Evolutionary conservation across 2,329 filamentous ascomycete genomes (phyloP).

Genomic region (Elsinoe ampelina): DNA sequence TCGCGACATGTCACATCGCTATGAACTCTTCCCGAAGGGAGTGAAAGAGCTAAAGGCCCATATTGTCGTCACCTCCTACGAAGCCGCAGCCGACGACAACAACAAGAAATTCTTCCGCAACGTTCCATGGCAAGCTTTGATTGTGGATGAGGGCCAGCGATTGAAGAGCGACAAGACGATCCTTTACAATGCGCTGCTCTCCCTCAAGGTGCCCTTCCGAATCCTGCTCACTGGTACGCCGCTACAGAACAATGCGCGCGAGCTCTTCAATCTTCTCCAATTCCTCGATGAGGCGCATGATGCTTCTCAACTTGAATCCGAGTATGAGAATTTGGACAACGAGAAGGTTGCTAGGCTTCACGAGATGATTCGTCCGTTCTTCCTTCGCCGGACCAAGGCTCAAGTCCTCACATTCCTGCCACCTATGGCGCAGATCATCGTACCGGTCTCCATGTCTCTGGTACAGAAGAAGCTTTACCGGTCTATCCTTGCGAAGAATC

Average conservation of each 20-base stretch:
- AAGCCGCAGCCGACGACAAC: slow-evolving; percentile 67
- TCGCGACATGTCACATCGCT: slow-evolving; percentile 65
- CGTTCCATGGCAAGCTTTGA: slow-evolving; percentile 75
- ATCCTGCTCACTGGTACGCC: slow-evolving; percentile 82
- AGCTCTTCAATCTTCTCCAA: slow-evolving; percentile 93
- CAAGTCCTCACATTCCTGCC: slow-evolving; percentile 87
- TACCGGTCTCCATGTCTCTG: slow-evolving; percentile 90
- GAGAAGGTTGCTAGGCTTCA: slow-evolving; percentile 77
- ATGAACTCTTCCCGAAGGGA: slow-evolving; percentile 71
- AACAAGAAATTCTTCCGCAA: slow-evolving; percentile 56
- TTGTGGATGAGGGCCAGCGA: slow-evolving; percentile 92
- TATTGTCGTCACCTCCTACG: slow-evolving; percentile 90
- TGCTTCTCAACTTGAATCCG: slow-evolving; percentile 62
- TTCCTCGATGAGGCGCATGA: slow-evolving; percentile 70
- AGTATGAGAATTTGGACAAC: slow-evolving; percentile 69
- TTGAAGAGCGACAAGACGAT: slow-evolving; percentile 86
- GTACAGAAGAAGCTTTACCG: slow-evolving; percentile 92
- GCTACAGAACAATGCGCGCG: slow-evolving; percentile 87
- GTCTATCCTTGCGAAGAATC: slow-evolving; percentile 84
- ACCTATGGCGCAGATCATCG: slow-evolving; percentile 86
- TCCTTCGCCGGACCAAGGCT: slow-evolving; percentile 72
- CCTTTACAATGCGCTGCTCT: slow-evolving; percentile 64
- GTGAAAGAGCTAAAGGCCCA: slow-evolving; percentile 69
- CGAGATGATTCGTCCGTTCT: slow-evolving; percentile 65
- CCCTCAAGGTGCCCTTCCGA: slow-evolving; percentile 71